Conservation (phyloP, 257 asterid species). For the Nicotiana obtusifolia region DNA sequence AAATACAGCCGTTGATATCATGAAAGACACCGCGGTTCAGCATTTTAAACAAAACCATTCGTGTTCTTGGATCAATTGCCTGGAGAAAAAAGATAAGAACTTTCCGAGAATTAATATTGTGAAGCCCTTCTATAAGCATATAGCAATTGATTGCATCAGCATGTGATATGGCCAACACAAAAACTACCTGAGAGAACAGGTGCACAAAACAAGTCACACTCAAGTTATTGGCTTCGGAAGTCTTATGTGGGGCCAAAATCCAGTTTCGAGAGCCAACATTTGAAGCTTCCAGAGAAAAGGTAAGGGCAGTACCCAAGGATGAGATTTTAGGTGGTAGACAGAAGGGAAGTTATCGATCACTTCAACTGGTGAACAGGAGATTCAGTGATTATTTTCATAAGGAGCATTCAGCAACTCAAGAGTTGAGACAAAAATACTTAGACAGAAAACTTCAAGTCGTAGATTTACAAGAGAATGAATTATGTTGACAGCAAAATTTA, state of each 20-base stretch:
- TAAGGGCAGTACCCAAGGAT: background rate
- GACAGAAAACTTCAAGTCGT: background rate
- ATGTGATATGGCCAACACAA: background rate
- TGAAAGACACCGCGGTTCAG: constrained; percentile 69
- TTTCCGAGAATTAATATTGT: background rate
- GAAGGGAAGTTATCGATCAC: background rate
- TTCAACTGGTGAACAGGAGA: background rate
- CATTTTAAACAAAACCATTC: constrained; percentile 96
- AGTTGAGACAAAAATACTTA: background rate
- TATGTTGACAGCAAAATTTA: background rate
- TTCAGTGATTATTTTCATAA: background rate
- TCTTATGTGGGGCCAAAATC: background rate
- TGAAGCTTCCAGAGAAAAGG: background rate
- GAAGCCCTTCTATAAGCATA: background rate
- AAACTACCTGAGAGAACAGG: background rate
- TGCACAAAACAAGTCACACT: background rate
- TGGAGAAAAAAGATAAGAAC: constrained; percentile 26
- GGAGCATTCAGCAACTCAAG: background rate
- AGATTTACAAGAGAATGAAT: too few species aligned
- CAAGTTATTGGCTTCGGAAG: background rate
- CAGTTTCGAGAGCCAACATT: background rate
- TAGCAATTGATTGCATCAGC: background rate
- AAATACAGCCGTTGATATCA: constrained; percentile 95
- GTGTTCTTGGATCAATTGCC: constrained; percentile 99
- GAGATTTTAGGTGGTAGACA: background rate